These are phyloP conservation scores for Colletotrichum cereale DNA, from an alignment of 2,329 filamentous ascomycete species.

Conservation along the genomic window DNA sequence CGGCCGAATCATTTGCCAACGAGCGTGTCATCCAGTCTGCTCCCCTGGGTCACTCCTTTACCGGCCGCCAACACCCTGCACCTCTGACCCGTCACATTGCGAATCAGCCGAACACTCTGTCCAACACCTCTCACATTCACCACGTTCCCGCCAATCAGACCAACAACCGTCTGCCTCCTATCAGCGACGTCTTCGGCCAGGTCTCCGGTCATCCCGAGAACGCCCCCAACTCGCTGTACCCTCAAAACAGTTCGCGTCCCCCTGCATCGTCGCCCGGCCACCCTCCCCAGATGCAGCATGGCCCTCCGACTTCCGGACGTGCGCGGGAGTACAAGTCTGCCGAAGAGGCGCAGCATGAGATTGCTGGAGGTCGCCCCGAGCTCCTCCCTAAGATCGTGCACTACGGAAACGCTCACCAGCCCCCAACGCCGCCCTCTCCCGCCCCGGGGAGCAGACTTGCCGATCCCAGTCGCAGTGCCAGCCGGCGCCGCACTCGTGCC, in stretches of 20 bases:
- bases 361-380: conserved; percentile 92
- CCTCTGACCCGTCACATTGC: conserved; percentile 82
- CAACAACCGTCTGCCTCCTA: conserved; percentile 90
- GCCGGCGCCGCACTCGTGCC: conserved; percentile 81
- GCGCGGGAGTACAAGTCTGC: conserved; percentile 93
- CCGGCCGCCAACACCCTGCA: conserved; percentile 84
- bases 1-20: conserved; percentile 90
- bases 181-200: conserved; percentile 94
- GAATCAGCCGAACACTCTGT: conserved; percentile 85
- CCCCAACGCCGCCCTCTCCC: conserved; percentile 89
- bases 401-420: conserved; percentile 88
- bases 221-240: conserved; percentile 63
- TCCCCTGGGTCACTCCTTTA: conserved; percentile 94
- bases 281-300: conserved; percentile 61
- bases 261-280: conserved; percentile 85
- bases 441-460: conserved; percentile 63
- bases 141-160: conserved; percentile 90
- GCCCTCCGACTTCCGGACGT: conserved; percentile 69
- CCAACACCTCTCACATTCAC: conserved; percentile 89
- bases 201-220: conserved; percentile 73
- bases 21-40: conserved; percentile 98
- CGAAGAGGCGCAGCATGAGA: conserved; percentile 91
- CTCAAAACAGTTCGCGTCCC: conserved; percentile 69
- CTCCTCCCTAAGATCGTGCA: conserved; percentile 93
- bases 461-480: conserved; percentile 69